Conservation (phyloP, 495 filamentous ascomycete genomes). For the Bathelium albidoporum region DNA sequence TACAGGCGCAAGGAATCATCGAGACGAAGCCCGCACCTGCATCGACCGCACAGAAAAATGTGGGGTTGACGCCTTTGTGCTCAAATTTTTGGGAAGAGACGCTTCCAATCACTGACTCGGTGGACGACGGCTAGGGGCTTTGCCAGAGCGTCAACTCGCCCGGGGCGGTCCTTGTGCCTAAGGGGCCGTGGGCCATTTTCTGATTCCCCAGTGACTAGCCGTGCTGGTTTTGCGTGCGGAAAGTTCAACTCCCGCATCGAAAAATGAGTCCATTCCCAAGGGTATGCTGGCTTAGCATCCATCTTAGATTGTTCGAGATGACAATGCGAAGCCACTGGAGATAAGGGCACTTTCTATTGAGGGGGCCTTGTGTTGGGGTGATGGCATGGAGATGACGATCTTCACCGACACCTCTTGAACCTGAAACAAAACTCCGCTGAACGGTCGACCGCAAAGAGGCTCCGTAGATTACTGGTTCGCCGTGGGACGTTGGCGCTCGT, state of each 20-base stretch:
- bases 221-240: background rate
- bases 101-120: background rate
- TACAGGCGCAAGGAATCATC: background rate
- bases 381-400: background rate
- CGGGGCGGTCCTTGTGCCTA: background rate
- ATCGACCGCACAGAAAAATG: background rate
- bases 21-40: constrained; percentile 1
- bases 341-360: background rate
- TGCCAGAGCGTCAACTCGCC: background rate
- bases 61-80: background rate
- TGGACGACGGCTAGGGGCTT: background rate
- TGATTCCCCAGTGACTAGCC: background rate
- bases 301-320: constrained; percentile 1
- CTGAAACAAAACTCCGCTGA: background rate
- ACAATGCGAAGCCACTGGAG: background rate
- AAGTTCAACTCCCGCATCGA: background rate
- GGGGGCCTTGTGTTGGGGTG: background rate
- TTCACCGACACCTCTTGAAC: background rate
- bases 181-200: background rate
- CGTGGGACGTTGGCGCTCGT: background rate
- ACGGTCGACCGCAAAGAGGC: background rate
- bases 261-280: background rate
- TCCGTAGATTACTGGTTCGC: background rate
- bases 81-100: background rate
- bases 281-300: background rate